phyloP scores from a whole-genome alignment of 2,329 filamentous ascomycete genomes.

The Lithohypha guttulata region DNA sequence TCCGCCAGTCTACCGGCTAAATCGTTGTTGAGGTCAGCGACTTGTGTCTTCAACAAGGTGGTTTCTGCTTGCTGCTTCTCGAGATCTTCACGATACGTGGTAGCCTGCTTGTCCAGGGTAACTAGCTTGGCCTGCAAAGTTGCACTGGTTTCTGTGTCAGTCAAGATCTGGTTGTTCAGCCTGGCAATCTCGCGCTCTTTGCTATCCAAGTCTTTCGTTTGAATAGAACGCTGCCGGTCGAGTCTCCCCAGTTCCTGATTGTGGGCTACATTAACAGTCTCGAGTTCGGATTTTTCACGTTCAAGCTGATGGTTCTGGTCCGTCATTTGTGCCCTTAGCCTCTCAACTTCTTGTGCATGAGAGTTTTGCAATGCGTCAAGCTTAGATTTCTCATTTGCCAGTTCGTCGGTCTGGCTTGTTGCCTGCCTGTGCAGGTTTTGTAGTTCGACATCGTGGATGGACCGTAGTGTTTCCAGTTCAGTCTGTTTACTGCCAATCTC shows the following conservation, averaged over 20 bases:
- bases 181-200: not conserved
- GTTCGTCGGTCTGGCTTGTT: not conserved
- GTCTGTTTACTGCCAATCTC: not conserved
- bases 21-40: too few relatives aligned
- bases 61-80: not conserved
- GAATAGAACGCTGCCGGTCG: not conserved
- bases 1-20: too few relatives aligned
- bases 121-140: too few relatives aligned
- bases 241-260: not conserved
- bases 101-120: too few relatives aligned
- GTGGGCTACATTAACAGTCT: not conserved
- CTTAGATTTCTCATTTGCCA: conserved; percentile 2
- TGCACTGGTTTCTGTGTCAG: too few relatives aligned
- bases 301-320: not conserved
- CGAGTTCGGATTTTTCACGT: not conserved
- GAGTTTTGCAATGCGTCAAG: not conserved
- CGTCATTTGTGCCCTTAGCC: not conserved
- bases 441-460: not conserved
- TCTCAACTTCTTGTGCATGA: not conserved
- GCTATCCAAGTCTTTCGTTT: not conserved
- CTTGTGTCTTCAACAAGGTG: too few relatives aligned
- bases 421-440: not conserved
- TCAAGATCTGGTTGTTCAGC: not conserved
- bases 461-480: conserved; percentile 1
- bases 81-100: not conserved